Base-by-base conservation (phyloP, 2,329 filamentous ascomycete species). In the Penicillium digitatum region DNA sequence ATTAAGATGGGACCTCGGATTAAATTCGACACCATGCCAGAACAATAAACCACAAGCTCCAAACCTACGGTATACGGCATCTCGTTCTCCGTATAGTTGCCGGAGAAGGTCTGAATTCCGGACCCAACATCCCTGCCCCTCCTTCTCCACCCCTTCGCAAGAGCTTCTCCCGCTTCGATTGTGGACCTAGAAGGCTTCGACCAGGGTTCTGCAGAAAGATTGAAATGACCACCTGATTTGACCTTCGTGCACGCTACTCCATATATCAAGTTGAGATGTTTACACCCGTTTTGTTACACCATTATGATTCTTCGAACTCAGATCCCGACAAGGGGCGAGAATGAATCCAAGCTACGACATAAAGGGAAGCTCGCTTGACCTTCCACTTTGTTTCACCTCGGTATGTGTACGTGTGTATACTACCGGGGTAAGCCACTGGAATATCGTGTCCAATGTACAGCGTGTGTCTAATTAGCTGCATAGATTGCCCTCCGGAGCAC, bases 91-190 rank as follows among this genome's bases (percentile, higher is more conserved):
- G 32, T 51, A 34, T 11, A 12, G 38, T 12, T 37, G 14, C 27
- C 43, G 52, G 54, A 42, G 51, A 48, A 27, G 34, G 50, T 45
- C 51, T 61, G 42, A 44, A 51, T 47, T 52, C 47, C 44, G 55
- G 53, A 55, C 60, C 58, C 56, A 54, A 54, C 27, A 54, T 40
- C 52, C 52, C 53, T 55, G 61, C 60, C 63, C 63, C 63, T 65
- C 62, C 45, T 66, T 61, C 68, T 66, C 69, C 69, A 71, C 69
- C 62, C 43, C 55, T 67, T 70, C 67, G 62, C 66, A 65, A 62
- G 66, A 70, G 67, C 69, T 71, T 71, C 68, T 71, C 66, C 69
- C 69, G 68, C 66, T 69, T 69, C 68, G 62, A 70, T 71, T 66
- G 69, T 71, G 69, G 69, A 69, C 68, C 69, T 67, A 27, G 24